Evolutionary conservation across 352 stramenopile species (phyloP).

Genomic region (Globisporangium lucens): DNA sequence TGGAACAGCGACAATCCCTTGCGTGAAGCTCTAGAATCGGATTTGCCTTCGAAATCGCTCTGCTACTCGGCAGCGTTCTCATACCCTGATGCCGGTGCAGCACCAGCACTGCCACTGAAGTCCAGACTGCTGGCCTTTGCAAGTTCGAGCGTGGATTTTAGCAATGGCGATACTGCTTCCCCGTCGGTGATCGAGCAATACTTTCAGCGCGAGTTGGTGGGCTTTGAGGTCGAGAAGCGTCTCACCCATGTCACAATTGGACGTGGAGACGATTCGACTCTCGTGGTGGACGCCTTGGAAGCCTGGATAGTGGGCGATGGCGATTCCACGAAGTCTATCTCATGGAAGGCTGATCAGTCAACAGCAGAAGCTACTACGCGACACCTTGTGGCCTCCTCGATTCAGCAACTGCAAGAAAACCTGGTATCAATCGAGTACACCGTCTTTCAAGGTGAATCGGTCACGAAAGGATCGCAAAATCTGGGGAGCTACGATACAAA

Average conservation of each 20-base stretch:
- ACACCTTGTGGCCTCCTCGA: neutral
- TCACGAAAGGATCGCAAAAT: neutral
- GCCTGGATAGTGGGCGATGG: conserved; percentile 3
- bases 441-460: neutral
- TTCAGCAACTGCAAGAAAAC: neutral
- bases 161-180: neutral
- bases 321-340: neutral
- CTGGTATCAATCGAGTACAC: neutral
- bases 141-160: neutral
- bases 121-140: conserved; percentile 4
- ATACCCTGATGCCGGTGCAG: conserved; percentile 3
- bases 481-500: neutral
- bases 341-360: neutral
- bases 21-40: neutral
- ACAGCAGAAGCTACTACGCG: neutral
- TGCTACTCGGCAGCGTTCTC: conserved; percentile 43
- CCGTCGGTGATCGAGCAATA: neutral
- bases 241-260: conserved; percentile 12
- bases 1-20: conserved; percentile 24
- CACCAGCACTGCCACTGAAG: neutral
- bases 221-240: neutral
- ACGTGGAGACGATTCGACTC: neutral
- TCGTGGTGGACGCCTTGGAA: conserved; percentile 11
- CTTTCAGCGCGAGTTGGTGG: conserved; percentile 2
- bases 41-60: neutral